Base-by-base conservation (phyloP, 345 rosid genomes). In the Salix purpurea region DNA sequence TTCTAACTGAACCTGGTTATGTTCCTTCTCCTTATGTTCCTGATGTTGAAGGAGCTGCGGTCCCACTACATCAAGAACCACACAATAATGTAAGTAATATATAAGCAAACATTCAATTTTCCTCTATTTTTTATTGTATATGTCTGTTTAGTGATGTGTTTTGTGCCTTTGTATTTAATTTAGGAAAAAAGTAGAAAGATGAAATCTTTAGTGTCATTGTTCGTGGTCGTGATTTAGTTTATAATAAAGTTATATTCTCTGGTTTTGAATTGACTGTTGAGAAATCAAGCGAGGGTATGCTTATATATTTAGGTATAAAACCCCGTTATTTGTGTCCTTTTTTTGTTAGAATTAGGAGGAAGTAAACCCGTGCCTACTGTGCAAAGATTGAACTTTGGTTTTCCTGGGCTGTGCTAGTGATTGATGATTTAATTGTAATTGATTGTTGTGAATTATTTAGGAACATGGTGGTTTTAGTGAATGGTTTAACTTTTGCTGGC, bases 1-100 rank as follows among this genome's bases (percentile, higher is more conserved):
- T 89, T 80, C 64, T 87, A 16, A 71, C 84, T 28, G 92, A 88
- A 72, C 90, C 97, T 67, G 94, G 97, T 67, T 78, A 80, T 60
- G 89, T 86, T 58, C 91, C 94, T 7, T 68, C 87, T 15, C 80
- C 89, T 72, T 91, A 76, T 80, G 74, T 78, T 48, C 92, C 91
- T 83, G 97, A 91, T 79, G 85, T 89, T 67, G 97, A 92, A 82
- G 82, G 50, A 19, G 74, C 52, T 76, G 30, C 44, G 60, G 64
- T 19, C 62, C 60, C 81, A 34, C 52, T 73, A 40, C 76, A 80
- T 79, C 86, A 79, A 79, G 78, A 83, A 71, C 67, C 62, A 32
- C 69, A 61, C 26, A 81, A 78, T 66, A 74, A 74, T 67, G 91
- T 81, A 72, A 83, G 86, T 70, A 2, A 18, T 50, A 1, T 67